Evolutionary conservation across 768 basidiomycete genomes (phyloP).

Genomic region (Pleurotus tuber-regium): DNA sequence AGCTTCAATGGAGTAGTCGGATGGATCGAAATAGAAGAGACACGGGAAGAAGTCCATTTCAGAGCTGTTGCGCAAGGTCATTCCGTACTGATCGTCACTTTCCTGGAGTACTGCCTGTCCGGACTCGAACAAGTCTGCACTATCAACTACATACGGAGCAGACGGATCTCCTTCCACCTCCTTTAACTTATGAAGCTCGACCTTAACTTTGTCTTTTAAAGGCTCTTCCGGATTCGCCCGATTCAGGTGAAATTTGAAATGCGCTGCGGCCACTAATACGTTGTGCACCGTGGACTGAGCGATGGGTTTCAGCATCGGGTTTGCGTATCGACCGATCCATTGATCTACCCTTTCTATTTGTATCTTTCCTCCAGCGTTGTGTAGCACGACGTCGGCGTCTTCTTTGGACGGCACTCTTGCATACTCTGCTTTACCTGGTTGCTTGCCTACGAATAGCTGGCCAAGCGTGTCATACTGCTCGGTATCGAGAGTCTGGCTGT

Average conservation of each 20-base stretch:
- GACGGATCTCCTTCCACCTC: neutral
- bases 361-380: neutral
- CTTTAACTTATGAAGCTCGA: slow-evolving; percentile 18
- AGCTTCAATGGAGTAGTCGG: slow-evolving; percentile 29
- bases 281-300: neutral
- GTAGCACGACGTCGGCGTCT: neutral
- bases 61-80: slow-evolving; percentile 33
- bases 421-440: neutral
- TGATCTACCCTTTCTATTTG: neutral
- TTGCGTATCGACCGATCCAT: neutral
- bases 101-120: slow-evolving; percentile 16
- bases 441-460: neutral
- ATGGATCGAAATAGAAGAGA: slow-evolving; percentile 41
- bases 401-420: neutral
- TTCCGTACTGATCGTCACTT: slow-evolving; percentile 25
- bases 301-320: neutral
- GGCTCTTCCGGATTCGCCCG: slow-evolving; percentile 19
- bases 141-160: neutral
- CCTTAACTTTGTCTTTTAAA: slow-evolving; percentile 21
- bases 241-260: slow-evolving; percentile 29
- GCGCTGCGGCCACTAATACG: slow-evolving; percentile 6
- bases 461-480: neutral
- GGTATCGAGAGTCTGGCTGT: neutral
- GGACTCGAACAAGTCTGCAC: neutral
- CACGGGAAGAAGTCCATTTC: slow-evolving; percentile 33